Evolutionary conservation across 2,329 filamentous ascomycete species (phyloP).

Genomic region (Trichoderma brevicompactum): DNA sequence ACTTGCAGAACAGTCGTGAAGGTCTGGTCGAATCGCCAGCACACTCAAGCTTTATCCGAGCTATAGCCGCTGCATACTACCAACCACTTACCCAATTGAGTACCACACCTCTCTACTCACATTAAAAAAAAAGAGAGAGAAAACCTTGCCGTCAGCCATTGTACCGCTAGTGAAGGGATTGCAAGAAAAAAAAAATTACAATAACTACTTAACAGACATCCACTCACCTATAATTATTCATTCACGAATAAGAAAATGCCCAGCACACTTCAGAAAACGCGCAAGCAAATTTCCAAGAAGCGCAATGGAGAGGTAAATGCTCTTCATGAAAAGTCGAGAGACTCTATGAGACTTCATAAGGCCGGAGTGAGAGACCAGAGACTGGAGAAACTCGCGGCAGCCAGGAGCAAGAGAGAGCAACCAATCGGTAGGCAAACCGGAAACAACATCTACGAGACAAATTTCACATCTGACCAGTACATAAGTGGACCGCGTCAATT

Average conservation of each 20-base stretch:
- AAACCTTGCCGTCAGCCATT: conserved; percentile 2
- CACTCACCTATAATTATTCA: not conserved
- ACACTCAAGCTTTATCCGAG: conserved; percentile 15
- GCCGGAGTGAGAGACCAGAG: conserved; percentile 83
- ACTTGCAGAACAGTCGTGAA: not conserved
- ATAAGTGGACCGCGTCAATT: conserved; percentile 46
- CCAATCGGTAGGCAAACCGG: conserved; percentile 63
- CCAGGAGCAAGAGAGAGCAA: conserved; percentile 74
- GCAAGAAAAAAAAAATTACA: not conserved
- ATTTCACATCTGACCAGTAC: conserved; percentile 29
- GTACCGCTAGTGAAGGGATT: not conserved
- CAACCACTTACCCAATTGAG: conserved; percentile 3
- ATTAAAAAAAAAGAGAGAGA: not conserved
- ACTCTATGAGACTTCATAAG: conserved; percentile 78
- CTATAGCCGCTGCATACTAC: conserved; percentile 14
- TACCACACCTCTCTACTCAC: not conserved
- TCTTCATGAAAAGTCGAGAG: conserved; percentile 86
- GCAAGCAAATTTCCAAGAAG: conserved; percentile 91
- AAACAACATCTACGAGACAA: not conserved
- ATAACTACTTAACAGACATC: not conserved
- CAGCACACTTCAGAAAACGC: conserved; percentile 77
- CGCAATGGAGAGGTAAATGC: conserved; percentile 71
- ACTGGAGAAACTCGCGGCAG: conserved; percentile 71
- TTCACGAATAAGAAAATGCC: conserved; percentile 60
- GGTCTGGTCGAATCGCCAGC: not conserved